These are phyloP conservation scores for Panicum virgatum DNA, from an alignment of 202 grass and related monocot species.

Conservation along the genomic window DNA sequence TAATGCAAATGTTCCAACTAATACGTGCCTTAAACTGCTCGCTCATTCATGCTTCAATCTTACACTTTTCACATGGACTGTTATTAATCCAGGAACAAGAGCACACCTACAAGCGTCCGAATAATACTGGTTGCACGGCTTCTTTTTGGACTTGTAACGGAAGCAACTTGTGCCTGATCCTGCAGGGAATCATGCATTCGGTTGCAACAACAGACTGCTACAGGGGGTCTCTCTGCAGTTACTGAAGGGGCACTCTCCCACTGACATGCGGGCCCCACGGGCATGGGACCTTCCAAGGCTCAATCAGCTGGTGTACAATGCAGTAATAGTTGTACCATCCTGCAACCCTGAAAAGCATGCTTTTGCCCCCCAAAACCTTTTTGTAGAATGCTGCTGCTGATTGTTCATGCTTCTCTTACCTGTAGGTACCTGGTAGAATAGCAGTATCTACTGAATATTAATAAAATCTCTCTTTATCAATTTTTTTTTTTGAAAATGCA, in stretches of 20 bases:
- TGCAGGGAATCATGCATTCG: background rate
- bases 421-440: background rate
- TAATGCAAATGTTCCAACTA: background rate
- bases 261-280: too few relatives aligned
- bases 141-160: background rate
- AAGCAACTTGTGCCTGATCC: background rate
- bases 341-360: too few relatives aligned
- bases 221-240: too few relatives aligned
- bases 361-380: too few relatives aligned
- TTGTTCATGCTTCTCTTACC: background rate
- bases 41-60: background rate
- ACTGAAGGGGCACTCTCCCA: too few relatives aligned
- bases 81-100: background rate
- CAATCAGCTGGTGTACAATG: background rate
- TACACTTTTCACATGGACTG: background rate
- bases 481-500: background rate
- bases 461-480: too few relatives aligned
- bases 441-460: background rate
- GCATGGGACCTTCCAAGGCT: background rate
- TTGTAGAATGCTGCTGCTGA: background rate
- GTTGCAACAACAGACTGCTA: background rate
- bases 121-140: background rate
- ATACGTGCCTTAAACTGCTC: constrained; percentile 9
- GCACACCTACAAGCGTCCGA: background rate
- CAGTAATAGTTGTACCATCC: background rate